phyloP scores from a whole-genome alignment of 2,329 filamentous ascomycete genomes.

The Calycina marina region DNA sequence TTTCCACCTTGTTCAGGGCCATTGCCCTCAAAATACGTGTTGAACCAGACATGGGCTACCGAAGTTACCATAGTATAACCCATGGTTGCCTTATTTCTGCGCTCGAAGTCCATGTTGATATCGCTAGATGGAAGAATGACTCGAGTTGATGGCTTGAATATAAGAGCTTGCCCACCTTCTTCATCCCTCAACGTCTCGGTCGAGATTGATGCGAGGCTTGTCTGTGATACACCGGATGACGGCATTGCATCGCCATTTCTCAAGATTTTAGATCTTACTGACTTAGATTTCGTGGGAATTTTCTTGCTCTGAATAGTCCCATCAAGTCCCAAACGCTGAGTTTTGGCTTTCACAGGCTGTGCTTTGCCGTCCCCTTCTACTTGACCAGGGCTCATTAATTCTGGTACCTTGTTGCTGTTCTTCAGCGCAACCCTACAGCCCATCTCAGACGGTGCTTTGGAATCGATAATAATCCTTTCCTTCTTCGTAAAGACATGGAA shows the following conservation, averaged over 20 bases:
- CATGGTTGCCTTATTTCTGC: conserved; percentile 64
- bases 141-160: conserved; percentile 57
- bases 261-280: background rate
- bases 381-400: conserved; percentile 7
- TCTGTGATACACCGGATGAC: no score
- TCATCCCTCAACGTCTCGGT: no score
- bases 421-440: conserved; percentile 37
- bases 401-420: conserved; percentile 31
- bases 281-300: no score
- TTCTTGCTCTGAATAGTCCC: background rate
- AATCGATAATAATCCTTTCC: conserved; percentile 58
- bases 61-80: conserved; percentile 83
- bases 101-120: conserved; percentile 79
- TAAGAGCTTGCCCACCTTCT: conserved; percentile 54
- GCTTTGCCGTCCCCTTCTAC: conserved; percentile 3
- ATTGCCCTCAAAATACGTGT: conserved; percentile 77
- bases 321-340: no score
- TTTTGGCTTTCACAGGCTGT: background rate
- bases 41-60: conserved; percentile 95
- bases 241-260: no score
- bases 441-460: conserved; percentile 32
- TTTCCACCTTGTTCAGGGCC: conserved; percentile 54
- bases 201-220: no score
- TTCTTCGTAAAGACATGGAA: conserved; percentile 66
- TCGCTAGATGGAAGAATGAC: conserved; percentile 68